Conservation (phyloP, 1,284 basidiomycete genomes). For the Lignosus rhinocerotis region DNA sequence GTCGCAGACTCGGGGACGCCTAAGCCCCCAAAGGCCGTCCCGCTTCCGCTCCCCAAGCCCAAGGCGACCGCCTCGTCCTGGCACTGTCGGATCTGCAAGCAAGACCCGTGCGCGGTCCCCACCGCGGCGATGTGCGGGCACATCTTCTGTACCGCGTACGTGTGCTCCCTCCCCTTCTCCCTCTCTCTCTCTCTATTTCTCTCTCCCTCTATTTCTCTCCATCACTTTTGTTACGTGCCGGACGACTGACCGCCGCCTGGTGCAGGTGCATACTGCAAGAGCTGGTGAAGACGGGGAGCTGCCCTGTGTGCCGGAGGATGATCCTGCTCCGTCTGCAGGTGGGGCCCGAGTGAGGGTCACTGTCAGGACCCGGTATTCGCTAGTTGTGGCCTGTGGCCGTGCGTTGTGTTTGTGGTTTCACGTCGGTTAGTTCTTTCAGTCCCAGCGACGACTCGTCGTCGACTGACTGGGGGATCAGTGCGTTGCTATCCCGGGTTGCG, state of each 20-base stretch:
- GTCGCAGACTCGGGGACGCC: background rate
- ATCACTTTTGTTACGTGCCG: no score
- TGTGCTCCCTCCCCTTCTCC: background rate
- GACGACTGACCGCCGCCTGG: no score
- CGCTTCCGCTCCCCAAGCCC: background rate
- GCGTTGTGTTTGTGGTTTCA: no score
- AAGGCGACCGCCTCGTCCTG: conserved; percentile 16
- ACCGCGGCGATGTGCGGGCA: conserved; percentile 36
- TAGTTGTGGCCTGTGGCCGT: background rate
- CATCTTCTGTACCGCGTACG: conserved; percentile 33
- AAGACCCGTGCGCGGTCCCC: conserved; percentile 30
- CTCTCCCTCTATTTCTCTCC: background rate
- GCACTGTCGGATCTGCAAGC: conserved; percentile 33
- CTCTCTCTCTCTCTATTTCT: background rate
- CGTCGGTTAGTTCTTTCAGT: no score
- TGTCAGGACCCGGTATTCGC: background rate
- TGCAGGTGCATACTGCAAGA: conserved; percentile 32
- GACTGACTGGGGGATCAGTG: no score
- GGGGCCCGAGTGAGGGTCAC: conserved; percentile 14
- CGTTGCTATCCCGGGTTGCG: no score
- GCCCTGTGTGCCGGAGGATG: conserved; percentile 31
- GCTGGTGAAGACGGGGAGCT: conserved; percentile 29
- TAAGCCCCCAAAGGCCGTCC: conserved; percentile 2
- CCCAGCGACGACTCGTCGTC: no score
- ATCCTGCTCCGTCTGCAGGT: conserved; percentile 31